Evolutionary conservation across 164 flowering plant genomes (phyloP), one percentile per base, ranked within the genome.

Genomic region (Akebia trifoliata): DNA sequence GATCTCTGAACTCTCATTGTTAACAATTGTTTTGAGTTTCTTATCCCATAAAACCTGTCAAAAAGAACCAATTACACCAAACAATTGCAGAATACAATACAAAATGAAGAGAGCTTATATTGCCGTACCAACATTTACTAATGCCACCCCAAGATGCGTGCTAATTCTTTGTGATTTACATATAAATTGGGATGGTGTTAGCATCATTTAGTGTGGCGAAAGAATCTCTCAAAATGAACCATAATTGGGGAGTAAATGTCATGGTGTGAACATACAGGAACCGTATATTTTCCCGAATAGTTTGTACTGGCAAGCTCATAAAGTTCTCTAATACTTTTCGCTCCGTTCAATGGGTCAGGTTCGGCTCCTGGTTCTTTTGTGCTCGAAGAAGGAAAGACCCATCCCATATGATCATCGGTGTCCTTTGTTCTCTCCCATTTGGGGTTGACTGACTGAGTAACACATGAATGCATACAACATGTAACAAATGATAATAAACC

Each of bases 21-120:
- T 90, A 48, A 87, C 97, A 61, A 93, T 81, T 22, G 97, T 87
- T 64, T 81, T 77, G 34, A 80, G 81, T 61, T 90, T 86, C 70
- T 87, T 90, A 72, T 90, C 99, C 97, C 97, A 93, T 8, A 93
- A 74, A 61, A 90, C 92, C 99, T 90, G 60, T 36, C 50, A 76
- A 29, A 50, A 32, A 36, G 17, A 17, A 61, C 0, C 11, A 3
- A 45, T 7, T 44, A 57, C 0, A 1, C 9, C 32, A 31, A 28
- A 20, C 43, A 11, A 17, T 2, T 4, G 6, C 34, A 32, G 20
- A 42, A 17, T 12, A 14, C 4, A 52, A 55, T 4, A 49, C 3
- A 8, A 24, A 56, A 48, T n/a, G n/a, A n/a, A n/a, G n/a, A n/a
- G n/a, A n/a, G n/a, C n/a, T n/a, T n/a, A n/a, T n/a, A n/a, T n/a